These are phyloP conservation scores for Medicago ruthenica DNA, from an alignment of 306 rosid genomes.

Conservation along the genomic window DNA sequence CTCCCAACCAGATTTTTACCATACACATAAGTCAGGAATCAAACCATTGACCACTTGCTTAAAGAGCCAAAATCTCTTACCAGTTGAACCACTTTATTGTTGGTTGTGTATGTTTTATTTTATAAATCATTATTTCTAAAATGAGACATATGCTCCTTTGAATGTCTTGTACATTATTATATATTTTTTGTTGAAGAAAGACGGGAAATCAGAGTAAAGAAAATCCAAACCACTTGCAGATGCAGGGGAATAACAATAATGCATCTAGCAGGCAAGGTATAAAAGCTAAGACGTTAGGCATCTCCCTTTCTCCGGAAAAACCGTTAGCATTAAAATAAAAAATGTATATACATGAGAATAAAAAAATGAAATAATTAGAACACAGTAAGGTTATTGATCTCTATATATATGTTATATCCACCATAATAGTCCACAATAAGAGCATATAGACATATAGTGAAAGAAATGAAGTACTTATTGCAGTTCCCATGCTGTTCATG, in stretches of 20 bases:
- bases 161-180: neutral
- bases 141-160: too few relatives aligned
- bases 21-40: too few relatives aligned
- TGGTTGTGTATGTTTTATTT: too few relatives aligned
- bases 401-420: slow-evolving; percentile 23
- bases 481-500: slow-evolving; percentile 68
- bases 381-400: neutral
- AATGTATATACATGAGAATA: neutral
- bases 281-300: slow-evolving; percentile 44
- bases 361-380: neutral
- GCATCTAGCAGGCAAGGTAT: neutral
- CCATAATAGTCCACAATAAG: slow-evolving; percentile 23
- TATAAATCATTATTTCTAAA: too few relatives aligned
- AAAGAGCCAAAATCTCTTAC: too few relatives aligned
- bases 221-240: neutral
- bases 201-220: neutral
- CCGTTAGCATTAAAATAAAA: slow-evolving; percentile 38
- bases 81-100: too few relatives aligned
- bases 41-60: too few relatives aligned
- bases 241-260: slow-evolving; percentile 4
- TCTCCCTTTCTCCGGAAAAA: slow-evolving; percentile 36
- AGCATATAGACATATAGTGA: slow-evolving; percentile 17
- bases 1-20: too few relatives aligned
- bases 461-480: slow-evolving; percentile 61
- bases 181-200: neutral